Base-by-base conservation (phyloP, 2,329 filamentous ascomycete species). In the Apiospora rasikravindrae region DNA sequence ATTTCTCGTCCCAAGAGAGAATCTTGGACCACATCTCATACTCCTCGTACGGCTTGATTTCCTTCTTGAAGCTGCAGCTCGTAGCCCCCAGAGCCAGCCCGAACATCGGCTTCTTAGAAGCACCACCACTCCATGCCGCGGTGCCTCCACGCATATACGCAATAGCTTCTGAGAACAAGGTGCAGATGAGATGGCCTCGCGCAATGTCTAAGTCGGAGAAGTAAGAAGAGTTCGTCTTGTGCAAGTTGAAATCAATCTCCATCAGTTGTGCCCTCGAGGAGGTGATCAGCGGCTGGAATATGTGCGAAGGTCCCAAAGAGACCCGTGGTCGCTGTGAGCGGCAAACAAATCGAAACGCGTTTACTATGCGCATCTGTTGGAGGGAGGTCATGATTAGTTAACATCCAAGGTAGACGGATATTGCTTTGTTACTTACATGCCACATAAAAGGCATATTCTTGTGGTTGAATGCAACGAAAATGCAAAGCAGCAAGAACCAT, bases 181-280 rank as follows among this genome's bases (percentile, higher is more conserved):
- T 84, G 47, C 87, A 90, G 67, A 93, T 87, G 10, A 92, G 86
- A 70, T 91, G 88, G 1, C 90, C 91, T 68, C 92, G 89, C 11
- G 89, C 87, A 73, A 93, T 88, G 78, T 94, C 91, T 73, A 92
- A 86, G 78, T 93, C 91, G 57, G 88, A 84, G 78, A 93, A 93
- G 80, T 93, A 93, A 2, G 91, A 93, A 74, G 85, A 88, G 81
- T 93, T 93, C 61, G 88, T 90, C 78, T 93, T 93, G 83, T 93
- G 91, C 72, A 92, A 77, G 81, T 94, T 93, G 84, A 93, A 93
- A 80, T 94, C 92, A 76, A 87, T 91, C 80, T 94, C 91, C 74
- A 89, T 83, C 57, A 91, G 82, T 0, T 90, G 87, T 14, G 90
- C 88, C 76, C 88, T 87, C 0, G 89, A 89, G 37, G 85, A 84